Evolutionary conservation across 2,329 filamentous ascomycete species (phyloP), one percentile per base, ranked within the genome.

Genomic region (Cladophialophora immunda): DNA sequence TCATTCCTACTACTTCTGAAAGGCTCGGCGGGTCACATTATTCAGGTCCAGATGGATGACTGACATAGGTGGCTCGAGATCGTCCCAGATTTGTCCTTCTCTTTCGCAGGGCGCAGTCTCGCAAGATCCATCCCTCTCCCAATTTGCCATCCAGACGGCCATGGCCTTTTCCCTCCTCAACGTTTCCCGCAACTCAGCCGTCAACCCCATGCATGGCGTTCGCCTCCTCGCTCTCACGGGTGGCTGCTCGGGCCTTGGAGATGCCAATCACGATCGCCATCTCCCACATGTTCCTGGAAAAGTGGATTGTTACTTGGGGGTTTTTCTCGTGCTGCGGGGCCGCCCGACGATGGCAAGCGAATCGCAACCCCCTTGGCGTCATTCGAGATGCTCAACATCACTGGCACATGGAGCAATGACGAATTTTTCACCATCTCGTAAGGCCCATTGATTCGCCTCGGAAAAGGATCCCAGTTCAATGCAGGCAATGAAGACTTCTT

Each of bases 351-450:
- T 25, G n/a, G 50, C 52, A 62, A 34, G 61, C 65, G 65, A 67
- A 58, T 67, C 27, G 52, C 45, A 32, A 27, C 11, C n/a, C 29
- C 57, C 30, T 56, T 56, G 47, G 61, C 65, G 63, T 59, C 58
- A 60, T 63, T 27, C 29, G 38, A 30, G 27, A 65, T 58, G 8
- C 55, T 65, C 66, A 41, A 56, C 60, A 38, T 64, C 60, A 64
- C 47, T 66, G 63, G 47, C 47, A 36, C 53, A 64, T 66, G 64
- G 52, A 62, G 59, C 53, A 56, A 58, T 68, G 67, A 68, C 67
- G 67, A 68, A 64, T 66, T 66, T 60, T 66, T 59, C 59, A 59
- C 32, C 30, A 17, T 32, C 54, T 55, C 17, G 36, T 41, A 11
- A 36, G 29, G 41, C 25, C 32, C 27, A 19, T 55, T 57, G 47